Percentiles rank a stretch among this genome's conserved stretches.
These are phyloP conservation scores for Holtermanniella nyarrowii DNA, from an alignment of 768 basidiomycete species.

Conservation along the genomic window DNA sequence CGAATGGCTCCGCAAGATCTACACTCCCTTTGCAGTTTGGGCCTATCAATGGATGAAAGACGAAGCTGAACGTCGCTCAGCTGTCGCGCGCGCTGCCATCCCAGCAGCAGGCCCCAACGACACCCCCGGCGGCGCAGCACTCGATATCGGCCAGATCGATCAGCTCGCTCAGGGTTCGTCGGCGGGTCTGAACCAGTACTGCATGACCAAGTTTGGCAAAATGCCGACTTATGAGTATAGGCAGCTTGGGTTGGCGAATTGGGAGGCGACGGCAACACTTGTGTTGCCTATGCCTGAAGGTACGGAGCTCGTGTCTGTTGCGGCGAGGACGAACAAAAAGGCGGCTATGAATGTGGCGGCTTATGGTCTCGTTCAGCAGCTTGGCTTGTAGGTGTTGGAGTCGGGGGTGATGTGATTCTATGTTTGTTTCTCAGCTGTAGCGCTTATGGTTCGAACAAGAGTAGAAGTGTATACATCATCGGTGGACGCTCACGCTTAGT, in stretches of 20 bases:
- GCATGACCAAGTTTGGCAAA: neutral
- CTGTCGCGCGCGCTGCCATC: neutral
- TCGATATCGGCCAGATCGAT: neutral
- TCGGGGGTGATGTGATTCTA: too few species aligned
- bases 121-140: too few species aligned
- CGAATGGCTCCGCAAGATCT: slow-evolving; percentile 16
- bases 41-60: slow-evolving; percentile 6
- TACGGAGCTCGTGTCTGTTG: neutral
- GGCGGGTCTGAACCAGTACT: slow-evolving; percentile 5
- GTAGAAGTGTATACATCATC: too few species aligned
- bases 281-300: neutral
- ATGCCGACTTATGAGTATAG: neutral
- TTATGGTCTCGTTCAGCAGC: slow-evolving; percentile 8
- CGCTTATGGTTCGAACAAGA: too few species aligned
- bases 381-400: slow-evolving; percentile 2
- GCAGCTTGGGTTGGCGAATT: neutral
- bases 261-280: slow-evolving; percentile 1
- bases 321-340: slow-evolving; percentile 5
- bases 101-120: slow-evolving; percentile 6
- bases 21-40: slow-evolving; percentile 17
- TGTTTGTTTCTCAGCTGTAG: too few species aligned
- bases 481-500: too few species aligned
- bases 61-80: neutral
- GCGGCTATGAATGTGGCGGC: slow-evolving; percentile 18
- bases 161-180: slow-evolving; percentile 2